A percentile compares a stretch with the other conserved stretches of the same genome.
phyloP scores from a whole-genome alignment of 2,329 filamentous ascomycete genomes.

The Colletotrichum sp. region DNA sequence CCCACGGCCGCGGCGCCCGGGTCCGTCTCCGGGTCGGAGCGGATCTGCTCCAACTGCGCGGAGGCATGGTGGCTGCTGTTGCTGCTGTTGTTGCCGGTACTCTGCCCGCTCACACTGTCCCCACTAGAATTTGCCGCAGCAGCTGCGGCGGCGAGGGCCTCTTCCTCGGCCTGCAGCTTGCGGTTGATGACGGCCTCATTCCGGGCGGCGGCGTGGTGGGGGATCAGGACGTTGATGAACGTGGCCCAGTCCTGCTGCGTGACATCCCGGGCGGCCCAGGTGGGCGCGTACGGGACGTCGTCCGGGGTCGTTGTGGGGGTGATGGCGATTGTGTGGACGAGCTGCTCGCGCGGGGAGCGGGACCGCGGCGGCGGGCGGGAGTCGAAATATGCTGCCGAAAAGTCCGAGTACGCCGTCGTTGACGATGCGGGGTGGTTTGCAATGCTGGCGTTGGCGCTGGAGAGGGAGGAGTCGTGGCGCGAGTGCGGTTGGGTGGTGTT shows the following conservation, averaged over 20 bases:
- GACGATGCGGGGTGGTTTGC: constrained; percentile 2
- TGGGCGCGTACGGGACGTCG: constrained; percentile 47
- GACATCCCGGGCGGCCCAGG: constrained; percentile 48
- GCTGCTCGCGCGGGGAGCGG: constrained; percentile 2
- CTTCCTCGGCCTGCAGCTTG: constrained; percentile 50
- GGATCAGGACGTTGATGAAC: constrained; percentile 61
- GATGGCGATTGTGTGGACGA: constrained; percentile 40
- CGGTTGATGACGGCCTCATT: constrained; percentile 55
- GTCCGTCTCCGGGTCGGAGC: constrained; percentile 28
- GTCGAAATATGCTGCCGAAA: constrained; percentile 52
- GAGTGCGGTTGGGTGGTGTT: neutral
- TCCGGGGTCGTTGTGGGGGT: constrained; percentile 38
- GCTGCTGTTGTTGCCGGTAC: constrained; percentile 28
- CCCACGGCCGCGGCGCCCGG: constrained; percentile 30
- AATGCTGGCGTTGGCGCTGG: neutral
- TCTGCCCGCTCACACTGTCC: constrained; percentile 20
- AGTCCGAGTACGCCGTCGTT: constrained; percentile 22
- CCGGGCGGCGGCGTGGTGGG: constrained; percentile 45
- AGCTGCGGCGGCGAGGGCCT: constrained; percentile 23
- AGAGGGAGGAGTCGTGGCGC: neutral
- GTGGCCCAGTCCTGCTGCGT: constrained; percentile 62
- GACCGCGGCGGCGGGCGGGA: constrained; percentile 40
- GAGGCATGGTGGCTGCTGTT: constrained; percentile 38
- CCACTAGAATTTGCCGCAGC: constrained; percentile 1
- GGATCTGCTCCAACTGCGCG: constrained; percentile 45